A percentile compares a stretch with the other conserved stretches of the same genome.
Conservation (phyloP, 176 grass and related monocot genomes). For the Thinopyrum elongatum region DNA sequence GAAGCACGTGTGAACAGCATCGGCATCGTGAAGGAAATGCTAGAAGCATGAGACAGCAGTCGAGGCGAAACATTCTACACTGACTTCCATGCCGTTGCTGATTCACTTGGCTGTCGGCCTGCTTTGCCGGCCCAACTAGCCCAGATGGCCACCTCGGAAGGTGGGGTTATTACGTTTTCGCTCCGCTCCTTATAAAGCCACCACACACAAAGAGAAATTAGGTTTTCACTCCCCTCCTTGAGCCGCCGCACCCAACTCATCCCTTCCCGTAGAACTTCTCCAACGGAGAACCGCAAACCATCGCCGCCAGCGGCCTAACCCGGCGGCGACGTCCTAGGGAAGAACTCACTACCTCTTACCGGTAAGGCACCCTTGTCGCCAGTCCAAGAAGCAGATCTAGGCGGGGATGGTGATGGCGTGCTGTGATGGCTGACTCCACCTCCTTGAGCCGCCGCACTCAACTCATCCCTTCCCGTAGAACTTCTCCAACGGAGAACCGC, state of each 20-base stretch:
- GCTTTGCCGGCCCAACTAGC: not conserved
- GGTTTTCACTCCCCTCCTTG: not conserved
- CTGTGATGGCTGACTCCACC: not conserved
- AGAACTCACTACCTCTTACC: not conserved
- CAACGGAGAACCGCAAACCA: not conserved
- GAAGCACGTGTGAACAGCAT: not conserved
- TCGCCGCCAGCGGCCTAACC: not conserved
- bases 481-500: not conserved
- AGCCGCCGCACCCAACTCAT: not conserved
- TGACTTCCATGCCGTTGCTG: not conserved
- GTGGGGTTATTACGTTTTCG: not conserved
- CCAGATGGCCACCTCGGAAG: not conserved
- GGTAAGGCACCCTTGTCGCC: not conserved
- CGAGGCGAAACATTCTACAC: not conserved
- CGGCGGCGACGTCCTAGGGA: not conserved
- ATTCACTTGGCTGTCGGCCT: not conserved
- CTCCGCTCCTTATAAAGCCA: conserved; percentile 1
- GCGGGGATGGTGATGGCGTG: not conserved
- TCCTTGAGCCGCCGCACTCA: not conserved
- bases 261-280: not conserved
- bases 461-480: not conserved
- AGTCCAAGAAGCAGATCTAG: not conserved
- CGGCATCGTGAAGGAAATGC: not conserved
- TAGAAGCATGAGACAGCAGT: not conserved
- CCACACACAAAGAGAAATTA: not conserved